Base-by-base conservation (phyloP, 2,329 filamentous ascomycete species). In the Paracamarosporium sp. region DNA sequence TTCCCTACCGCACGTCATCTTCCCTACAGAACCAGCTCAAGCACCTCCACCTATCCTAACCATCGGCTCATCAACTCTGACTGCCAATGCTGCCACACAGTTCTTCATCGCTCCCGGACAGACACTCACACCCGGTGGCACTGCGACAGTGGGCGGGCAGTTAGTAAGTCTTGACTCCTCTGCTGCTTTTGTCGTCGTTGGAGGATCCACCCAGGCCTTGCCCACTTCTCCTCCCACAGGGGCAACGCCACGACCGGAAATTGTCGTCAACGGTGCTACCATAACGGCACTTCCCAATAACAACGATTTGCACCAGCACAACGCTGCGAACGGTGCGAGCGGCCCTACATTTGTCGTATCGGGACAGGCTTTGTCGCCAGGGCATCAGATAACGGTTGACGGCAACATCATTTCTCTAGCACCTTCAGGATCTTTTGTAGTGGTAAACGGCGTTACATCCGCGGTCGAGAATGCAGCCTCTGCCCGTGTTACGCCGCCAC, bases 71-170 rank as follows among this genome's bases (percentile, higher is more conserved):
- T 66, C 71, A 1, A 76, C 71, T 1, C 71, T 79, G 28, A 80
- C 78, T 1, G 77, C 76, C 1, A 81, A 82, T 61, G 79, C 79
- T 31, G 78, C 79, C 3, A 81, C 79, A 0, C 79, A 81, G 38
- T 82, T 78, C 67, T 76, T 75, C 46, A 61, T 82, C 5, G 74
- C 59, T 1, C 71, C 77, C 1, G 78, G 76, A 7, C 69, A 76
- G 41, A 76, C 69, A 1, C 62, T 78, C 7, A 74, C 70, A 3
- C 69, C 75, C 17, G 76, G 80, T 13, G 79, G 78, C 1, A 70
- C 72, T 11, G 79, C 70, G 1, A 72, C 74, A 1, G 53, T 79
- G 1, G 69, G 69, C 48, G 78, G 76, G 1, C 78, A 75, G 12
- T 69, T 76, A 1, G 65, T 82, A 47, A 79, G 75, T 44, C 71